Percentiles rank a stretch among this genome's conserved stretches.
Conservation (phyloP, 306 rosid genomes). For the Malus domestica region ASM211411v1 NC_041805.1:11955001-11955500, state of each 20-base stretch:
- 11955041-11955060: not conserved
- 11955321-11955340: not conserved
- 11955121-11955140: constrained; percentile 17
- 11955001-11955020: constrained; percentile 15
- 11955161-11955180: constrained; percentile 25
- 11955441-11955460: too few relatives aligned
- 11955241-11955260: not conserved
- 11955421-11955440: too few relatives aligned
- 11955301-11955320: not conserved
- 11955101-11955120: constrained; percentile 3
- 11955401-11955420: too few relatives aligned
- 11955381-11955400: not conserved
- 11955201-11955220: constrained; percentile 5
- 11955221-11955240: not conserved
- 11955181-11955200: constrained; percentile 58
- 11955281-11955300: not conserved
- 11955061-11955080: constrained; percentile 8
- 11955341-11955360: not conserved
- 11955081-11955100: not conserved
- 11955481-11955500: too few relatives aligned
- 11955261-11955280: not conserved
- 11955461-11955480: too few relatives aligned
- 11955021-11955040: not conserved
- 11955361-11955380: not conserved
- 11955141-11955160: constrained; percentile 26